phyloP scores from a whole-genome alignment of 495 filamentous ascomycete genomes.

The Hypomontagnella submonticulosa region DNA sequence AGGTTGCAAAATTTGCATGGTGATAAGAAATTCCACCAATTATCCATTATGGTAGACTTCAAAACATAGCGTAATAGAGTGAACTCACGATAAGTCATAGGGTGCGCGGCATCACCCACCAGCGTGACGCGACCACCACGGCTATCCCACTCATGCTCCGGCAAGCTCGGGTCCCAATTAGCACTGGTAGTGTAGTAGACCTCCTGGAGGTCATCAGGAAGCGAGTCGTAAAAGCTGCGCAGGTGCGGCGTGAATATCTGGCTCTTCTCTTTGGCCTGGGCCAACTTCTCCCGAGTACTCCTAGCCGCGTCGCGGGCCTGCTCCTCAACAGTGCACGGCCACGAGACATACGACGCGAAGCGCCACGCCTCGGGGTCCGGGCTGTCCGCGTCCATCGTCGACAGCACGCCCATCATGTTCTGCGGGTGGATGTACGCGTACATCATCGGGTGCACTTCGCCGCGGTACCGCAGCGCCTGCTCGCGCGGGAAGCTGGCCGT shows the following conservation, averaged over 20 bases:
- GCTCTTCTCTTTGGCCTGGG: constrained; percentile 51
- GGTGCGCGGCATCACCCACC: constrained; percentile 68
- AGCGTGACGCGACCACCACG: constrained; percentile 60
- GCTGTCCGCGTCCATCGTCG: constrained; percentile 55
- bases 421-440: constrained; percentile 40
- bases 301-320: constrained; percentile 47
- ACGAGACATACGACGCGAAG: constrained; percentile 52
- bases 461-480: constrained; percentile 49
- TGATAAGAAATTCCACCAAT: too few species aligned
- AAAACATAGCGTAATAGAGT: background rate
- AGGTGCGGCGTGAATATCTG: constrained; percentile 53
- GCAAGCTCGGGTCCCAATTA: constrained; percentile 54
- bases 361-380: constrained; percentile 58
- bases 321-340: constrained; percentile 47
- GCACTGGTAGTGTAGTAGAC: constrained; percentile 51
- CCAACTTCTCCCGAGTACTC: constrained; percentile 32
- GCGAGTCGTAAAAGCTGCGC: constrained; percentile 53
- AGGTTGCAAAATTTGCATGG: too few species aligned
- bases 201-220: constrained; percentile 55
- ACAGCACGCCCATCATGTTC: constrained; percentile 41
- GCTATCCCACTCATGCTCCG: constrained; percentile 59
- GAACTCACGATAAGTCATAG: constrained; percentile 66
- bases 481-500: constrained; percentile 48
- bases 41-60: too few species aligned
- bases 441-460: constrained; percentile 43